These are phyloP conservation scores for Ceriops tagal DNA, from an alignment of 345 rosid species.

Conservation along the genomic window DNA sequence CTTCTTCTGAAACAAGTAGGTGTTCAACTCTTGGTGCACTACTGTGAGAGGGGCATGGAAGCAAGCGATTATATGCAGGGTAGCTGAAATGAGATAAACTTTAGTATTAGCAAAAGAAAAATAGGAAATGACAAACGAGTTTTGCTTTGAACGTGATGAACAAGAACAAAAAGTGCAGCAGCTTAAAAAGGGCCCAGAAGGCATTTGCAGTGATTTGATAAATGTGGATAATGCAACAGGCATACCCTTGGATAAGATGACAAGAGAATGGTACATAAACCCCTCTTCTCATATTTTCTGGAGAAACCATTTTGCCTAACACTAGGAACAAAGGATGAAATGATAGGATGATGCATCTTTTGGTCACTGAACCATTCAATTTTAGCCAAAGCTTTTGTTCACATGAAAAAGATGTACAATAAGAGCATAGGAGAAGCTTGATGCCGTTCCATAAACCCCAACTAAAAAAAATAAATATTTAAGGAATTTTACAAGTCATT, in stretches of 20 bases:
- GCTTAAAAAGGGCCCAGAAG: neutral
- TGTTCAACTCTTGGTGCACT: constrained; percentile 78
- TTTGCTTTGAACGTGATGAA: neutral
- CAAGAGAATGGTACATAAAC: neutral
- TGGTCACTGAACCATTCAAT: neutral
- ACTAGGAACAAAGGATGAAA: neutral
- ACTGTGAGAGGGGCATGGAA: constrained; percentile 66
- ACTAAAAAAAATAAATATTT: no score
- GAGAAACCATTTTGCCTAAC: neutral
- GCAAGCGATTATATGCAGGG: constrained; percentile 59
- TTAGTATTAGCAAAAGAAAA: neutral
- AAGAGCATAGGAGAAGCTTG: neutral
- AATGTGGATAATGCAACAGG: neutral
- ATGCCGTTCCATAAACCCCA: no score
- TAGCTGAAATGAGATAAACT: constrained; percentile 34
- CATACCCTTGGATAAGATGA: neutral
- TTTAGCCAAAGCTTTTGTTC: neutral
- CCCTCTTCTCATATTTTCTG: neutral
- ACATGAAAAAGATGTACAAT: neutral
- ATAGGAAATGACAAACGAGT: neutral
- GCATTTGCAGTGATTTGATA: neutral
- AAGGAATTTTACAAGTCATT: no score
- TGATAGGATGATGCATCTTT: neutral
- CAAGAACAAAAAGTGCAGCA: neutral
- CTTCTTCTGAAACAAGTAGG: constrained; percentile 67